These are phyloP conservation scores for Crithidia bombi DNA, from an alignment of 208 protist species.

Conservation along the genomic window DNA sequence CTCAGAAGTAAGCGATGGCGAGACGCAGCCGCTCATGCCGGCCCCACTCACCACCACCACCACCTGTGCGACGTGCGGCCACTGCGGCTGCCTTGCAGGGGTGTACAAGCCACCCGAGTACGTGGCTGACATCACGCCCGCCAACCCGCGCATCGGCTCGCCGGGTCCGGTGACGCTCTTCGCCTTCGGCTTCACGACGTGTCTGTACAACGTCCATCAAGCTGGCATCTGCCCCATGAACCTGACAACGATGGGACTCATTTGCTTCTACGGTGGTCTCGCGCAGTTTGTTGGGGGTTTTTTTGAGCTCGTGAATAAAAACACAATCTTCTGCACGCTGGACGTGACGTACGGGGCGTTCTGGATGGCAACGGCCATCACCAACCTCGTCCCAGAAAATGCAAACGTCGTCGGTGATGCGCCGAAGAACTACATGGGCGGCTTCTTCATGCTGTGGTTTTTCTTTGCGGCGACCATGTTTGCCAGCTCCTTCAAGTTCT, in stretches of 20 bases:
- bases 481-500: constrained; percentile 30
- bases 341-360: constrained; percentile 54
- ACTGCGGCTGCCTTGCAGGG: not conserved
- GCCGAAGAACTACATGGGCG: constrained; percentile 26
- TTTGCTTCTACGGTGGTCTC: constrained; percentile 52
- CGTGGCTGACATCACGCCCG: constrained; percentile 12
- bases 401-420: not conserved
- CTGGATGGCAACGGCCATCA: constrained; percentile 45
- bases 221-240: constrained; percentile 40
- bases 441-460: constrained; percentile 37
- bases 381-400: constrained; percentile 16
- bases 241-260: constrained; percentile 37
- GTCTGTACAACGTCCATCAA: constrained; percentile 58
- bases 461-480: constrained; percentile 37
- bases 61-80: constrained; percentile 10
- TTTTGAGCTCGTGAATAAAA: constrained; percentile 47
- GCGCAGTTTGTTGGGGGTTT: constrained; percentile 58
- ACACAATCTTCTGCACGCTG: constrained; percentile 52
- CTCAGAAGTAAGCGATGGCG: not conserved
- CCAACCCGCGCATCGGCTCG: constrained; percentile 30
- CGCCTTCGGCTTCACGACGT: constrained; percentile 67
- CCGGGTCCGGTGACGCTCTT: constrained; percentile 50
- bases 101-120: constrained; percentile 14
- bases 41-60: too few relatives aligned
- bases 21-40: not conserved